Evolutionary conservation across 345 rosid genomes (phyloP).

Genomic region (Mallotus nudiflorus): DNA sequence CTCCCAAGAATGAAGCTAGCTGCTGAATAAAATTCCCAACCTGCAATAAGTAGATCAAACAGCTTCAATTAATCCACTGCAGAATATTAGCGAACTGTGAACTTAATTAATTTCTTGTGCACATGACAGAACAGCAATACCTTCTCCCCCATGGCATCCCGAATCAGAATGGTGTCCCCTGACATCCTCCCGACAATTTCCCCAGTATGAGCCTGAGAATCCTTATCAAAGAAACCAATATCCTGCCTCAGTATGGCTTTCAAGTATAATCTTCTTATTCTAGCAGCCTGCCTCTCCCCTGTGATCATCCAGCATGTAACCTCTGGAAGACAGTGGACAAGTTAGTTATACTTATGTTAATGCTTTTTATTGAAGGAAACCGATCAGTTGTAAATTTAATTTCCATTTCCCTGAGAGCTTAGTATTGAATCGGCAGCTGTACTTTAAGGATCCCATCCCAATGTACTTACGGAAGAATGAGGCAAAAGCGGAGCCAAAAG

Average conservation of each 20-base stretch:
- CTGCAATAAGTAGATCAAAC: slow-evolving; percentile 11
- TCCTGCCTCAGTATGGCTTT: slow-evolving; percentile 18
- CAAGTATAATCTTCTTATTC: slow-evolving; percentile 22
- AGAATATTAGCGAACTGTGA: too few relatives aligned
- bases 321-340: slow-evolving; percentile 11
- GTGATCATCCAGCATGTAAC: slow-evolving; percentile 28
- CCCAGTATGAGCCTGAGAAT: slow-evolving; percentile 20
- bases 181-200: slow-evolving; percentile 23
- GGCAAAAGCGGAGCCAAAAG: slow-evolving; percentile 12
- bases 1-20: slow-evolving; percentile 13
- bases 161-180: slow-evolving; percentile 20
- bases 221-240: slow-evolving; percentile 22
- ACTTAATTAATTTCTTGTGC: too few relatives aligned
- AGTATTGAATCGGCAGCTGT: too few relatives aligned
- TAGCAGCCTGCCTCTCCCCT: slow-evolving; percentile 8
- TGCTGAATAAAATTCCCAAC: slow-evolving; percentile 21
- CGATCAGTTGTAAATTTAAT: neutral
- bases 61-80: too few relatives aligned
- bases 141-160: slow-evolving; percentile 31
- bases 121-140: neutral
- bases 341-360: too few relatives aligned
- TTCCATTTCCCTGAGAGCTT: neutral
- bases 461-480: slow-evolving; percentile 29
- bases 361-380: neutral
- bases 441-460: neutral